phyloP scores from a whole-genome alignment of 2,329 filamentous ascomycete genomes.

The Arthrocladium fulminans region DNA sequence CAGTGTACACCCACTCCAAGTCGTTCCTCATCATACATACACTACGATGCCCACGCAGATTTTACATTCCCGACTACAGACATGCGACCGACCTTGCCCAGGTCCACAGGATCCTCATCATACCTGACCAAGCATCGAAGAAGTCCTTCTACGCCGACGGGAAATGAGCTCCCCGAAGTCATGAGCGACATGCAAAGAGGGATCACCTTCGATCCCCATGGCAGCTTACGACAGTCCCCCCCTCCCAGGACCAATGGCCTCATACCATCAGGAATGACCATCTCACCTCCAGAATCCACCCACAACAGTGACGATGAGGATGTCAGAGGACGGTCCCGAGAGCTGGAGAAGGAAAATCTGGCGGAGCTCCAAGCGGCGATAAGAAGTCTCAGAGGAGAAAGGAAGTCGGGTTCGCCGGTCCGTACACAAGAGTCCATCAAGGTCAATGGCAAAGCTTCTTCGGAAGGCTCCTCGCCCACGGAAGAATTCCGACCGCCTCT shows the following conservation, averaged over 20 bases:
- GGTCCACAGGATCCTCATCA: slow-evolving; percentile 50
- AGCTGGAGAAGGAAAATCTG: slow-evolving; percentile 39
- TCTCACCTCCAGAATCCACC: slow-evolving; percentile 82
- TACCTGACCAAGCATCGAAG: slow-evolving; percentile 55
- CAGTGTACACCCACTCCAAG: slow-evolving; percentile 42
- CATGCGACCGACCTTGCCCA: slow-evolving; percentile 41
- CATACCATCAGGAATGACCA: slow-evolving; percentile 75
- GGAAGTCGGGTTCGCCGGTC: slow-evolving; percentile 50
- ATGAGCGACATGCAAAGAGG: slow-evolving; percentile 20
- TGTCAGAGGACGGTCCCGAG: slow-evolving; percentile 35
- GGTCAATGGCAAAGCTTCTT: slow-evolving; percentile 17
- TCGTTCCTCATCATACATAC: slow-evolving; percentile 43
- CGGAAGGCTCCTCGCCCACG: slow-evolving; percentile 27
- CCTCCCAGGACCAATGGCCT: slow-evolving; percentile 66
- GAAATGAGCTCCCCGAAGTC: slow-evolving; percentile 22
- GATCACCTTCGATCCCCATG: slow-evolving; percentile 33
- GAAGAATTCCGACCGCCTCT: slow-evolving; percentile 35
- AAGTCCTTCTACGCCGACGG: slow-evolving; percentile 42
- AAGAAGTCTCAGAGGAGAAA: slow-evolving; percentile 60
- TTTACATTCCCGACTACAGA: slow-evolving; percentile 21
- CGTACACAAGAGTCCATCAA: slow-evolving; percentile 22
- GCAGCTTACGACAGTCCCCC: slow-evolving; percentile 70
- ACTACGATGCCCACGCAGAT: slow-evolving; percentile 2
- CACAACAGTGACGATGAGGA: slow-evolving; percentile 80
- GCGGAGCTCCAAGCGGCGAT: slow-evolving; percentile 73